These are phyloP conservation scores for Arctostaphylos glauca DNA, from an alignment of 148 eudicot genomes.

Conservation along the genomic window DNA sequence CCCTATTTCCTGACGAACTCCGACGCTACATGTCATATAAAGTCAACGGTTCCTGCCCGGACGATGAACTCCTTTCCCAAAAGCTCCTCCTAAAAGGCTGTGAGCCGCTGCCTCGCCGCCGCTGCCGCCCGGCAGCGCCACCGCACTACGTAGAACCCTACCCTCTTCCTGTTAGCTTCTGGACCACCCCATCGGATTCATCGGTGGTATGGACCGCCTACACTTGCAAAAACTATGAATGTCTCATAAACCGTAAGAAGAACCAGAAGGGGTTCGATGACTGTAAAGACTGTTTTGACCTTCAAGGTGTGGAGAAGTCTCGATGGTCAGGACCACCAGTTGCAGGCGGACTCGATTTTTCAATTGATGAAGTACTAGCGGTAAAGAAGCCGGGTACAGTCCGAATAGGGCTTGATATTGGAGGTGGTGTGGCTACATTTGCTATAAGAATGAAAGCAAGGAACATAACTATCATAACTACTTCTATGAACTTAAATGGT, in stretches of 20 bases:
- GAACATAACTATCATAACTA: conserved; percentile 40
- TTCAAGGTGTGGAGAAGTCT: conserved; percentile 23
- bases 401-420: conserved; percentile 46
- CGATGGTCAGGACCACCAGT: conserved; percentile 16
- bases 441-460: conserved; percentile 42
- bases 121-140: conserved; percentile 44
- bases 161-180: conserved; percentile 39
- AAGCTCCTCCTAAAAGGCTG: conserved; percentile 49
- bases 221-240: conserved; percentile 41
- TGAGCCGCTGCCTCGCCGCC: conserved; percentile 50
- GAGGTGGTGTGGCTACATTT: conserved; percentile 47
- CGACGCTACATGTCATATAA: conserved; percentile 37
- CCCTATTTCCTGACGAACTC: conserved; percentile 24
- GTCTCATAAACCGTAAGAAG: conserved; percentile 28
- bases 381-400: conserved; percentile 35
- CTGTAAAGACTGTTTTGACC: conserved; percentile 43
- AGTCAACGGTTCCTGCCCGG: conserved; percentile 39
- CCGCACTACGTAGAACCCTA: conserved; percentile 28
- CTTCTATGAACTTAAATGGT: conserved; percentile 39
- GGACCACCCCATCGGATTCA: conserved; percentile 40
- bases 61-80: conserved; percentile 43
- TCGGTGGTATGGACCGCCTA: conserved; percentile 46
- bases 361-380: conserved; percentile 42
- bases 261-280: conserved; percentile 32
- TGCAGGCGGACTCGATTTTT: conserved; percentile 28